These are phyloP conservation scores for Lepraria neglecta DNA, from an alignment of 495 filamentous ascomycete genomes.

Conservation along the genomic window DNA sequence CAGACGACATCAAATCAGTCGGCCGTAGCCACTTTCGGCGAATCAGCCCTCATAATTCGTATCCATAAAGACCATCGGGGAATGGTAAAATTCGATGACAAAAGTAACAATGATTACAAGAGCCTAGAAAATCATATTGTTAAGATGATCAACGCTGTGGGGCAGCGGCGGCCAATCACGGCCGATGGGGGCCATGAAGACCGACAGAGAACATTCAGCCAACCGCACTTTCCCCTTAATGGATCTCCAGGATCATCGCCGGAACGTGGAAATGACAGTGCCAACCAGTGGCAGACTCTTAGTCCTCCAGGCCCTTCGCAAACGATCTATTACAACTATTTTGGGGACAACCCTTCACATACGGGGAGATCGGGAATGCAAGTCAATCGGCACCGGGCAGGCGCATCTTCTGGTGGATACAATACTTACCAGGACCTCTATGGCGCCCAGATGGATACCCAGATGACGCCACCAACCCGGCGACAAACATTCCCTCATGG, in stretches of 20 bases:
- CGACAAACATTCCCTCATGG: neutral
- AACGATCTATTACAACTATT: no score
- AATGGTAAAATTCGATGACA: constrained; percentile 16
- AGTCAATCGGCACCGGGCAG: neutral
- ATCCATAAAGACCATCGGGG: constrained; percentile 9
- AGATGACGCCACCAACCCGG: neutral
- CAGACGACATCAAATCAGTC: constrained; percentile 10
- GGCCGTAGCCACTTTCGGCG: constrained; percentile 8
- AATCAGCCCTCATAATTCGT: neutral
- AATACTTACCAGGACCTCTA: neutral
- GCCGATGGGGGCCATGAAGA: no score
- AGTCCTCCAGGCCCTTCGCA: no score
- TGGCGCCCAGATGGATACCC: neutral
- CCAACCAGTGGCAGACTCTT: no score
- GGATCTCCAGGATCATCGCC: no score
- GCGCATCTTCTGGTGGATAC: neutral
- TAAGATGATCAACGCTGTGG: neutral
- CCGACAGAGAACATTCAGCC: no score
- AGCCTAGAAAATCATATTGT: constrained; percentile 10
- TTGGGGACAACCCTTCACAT: no score
- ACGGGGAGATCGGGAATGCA: no score
- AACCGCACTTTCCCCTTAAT: no score
- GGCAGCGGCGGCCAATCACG: no score
- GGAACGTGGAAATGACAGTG: no score
- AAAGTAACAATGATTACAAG: constrained; percentile 11